Base-by-base conservation (phyloP, 2,329 filamentous ascomycete species). In the Ophiocordyceps camponoti-rufipedis region DNA sequence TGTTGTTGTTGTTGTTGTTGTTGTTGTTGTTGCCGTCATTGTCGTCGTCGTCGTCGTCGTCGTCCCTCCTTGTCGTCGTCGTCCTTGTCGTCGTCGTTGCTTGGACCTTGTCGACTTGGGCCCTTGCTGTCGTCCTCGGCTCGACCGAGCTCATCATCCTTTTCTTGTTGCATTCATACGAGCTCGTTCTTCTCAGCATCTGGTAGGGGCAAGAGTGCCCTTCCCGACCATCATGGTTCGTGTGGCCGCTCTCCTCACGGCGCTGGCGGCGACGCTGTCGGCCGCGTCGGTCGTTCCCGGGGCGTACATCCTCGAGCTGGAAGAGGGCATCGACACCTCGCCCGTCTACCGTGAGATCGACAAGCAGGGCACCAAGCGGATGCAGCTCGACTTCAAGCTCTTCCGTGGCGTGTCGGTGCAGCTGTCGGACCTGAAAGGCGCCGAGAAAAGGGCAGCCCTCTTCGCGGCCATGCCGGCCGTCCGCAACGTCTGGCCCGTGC, bases 371-470 rank as follows among this genome's bases (percentile, higher is more conserved):
- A 54, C 58, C 39, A 64, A 64, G 43, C 68, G 68, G 45, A 65
- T 70, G 63, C 64, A 66, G 46, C 63, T 73, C 47, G 60, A 69
- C 49, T 71, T 64, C 52, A 62, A 65, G 50, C 59, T 75, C 16
- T 75, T 75, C 63, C 71, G 68, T 52, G 72, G 71, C 45, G 66
- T 64, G 2, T 74, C 72, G 2, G 67, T 75, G 48, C 65, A 71
- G 52, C 66, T 75, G 54, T 60, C 68, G 45, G 63, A 74, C 47
- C 44, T 63, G 41, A 56, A 63, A n/a, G 63, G 60, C 28, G 65
- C 69, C 29, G 63, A 68, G 23, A 57, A 65, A 31, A 58, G 65
- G 46, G 65, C 65, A 1, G 54, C 56, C 10, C 58, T 63, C 50
- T 58, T 75, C 47, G 59, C 61, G 1, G 52, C 54, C 6, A 55